Conservation (phyloP, 1,139 yeast genomes). For the Candida sanyaensis region DNA sequence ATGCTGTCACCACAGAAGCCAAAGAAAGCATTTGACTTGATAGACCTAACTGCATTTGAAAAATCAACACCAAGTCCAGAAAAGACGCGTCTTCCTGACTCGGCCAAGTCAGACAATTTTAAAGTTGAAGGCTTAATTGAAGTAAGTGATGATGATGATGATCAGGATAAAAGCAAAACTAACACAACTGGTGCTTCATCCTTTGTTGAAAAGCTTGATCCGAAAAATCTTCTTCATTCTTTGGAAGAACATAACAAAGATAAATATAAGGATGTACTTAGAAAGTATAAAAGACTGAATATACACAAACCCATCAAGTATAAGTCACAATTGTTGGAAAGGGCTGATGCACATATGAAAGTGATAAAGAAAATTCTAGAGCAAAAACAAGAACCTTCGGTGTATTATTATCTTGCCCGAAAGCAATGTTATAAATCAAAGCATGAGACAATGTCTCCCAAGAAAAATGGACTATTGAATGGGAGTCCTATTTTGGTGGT, state of each 20-base stretch:
- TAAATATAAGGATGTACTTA: constrained; percentile 17
- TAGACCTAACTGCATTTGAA: constrained; percentile 4
- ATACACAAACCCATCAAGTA: constrained; percentile 33
- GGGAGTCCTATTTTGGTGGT: constrained; percentile 56
- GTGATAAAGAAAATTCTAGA: constrained; percentile 44
- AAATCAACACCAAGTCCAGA: constrained; percentile 2
- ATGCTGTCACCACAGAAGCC: not conserved
- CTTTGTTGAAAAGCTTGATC: constrained; percentile 3
- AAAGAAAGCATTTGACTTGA: constrained; percentile 5
- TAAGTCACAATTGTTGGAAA: constrained; percentile 21
- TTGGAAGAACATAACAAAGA: constrained; percentile 16
- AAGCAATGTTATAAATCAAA: constrained; percentile 34
- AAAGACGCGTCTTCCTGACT: not conserved
- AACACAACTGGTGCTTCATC: not conserved
- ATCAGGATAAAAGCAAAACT: constrained; percentile 15
- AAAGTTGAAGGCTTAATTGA: constrained; percentile 12
- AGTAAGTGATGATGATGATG: constrained; percentile 15
- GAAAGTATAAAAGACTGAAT: constrained; percentile 21
- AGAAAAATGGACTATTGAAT: constrained; percentile 50
- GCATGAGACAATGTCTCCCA: constrained; percentile 45
- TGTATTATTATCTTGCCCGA: constrained; percentile 52
- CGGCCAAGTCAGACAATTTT: not conserved
- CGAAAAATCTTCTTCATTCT: constrained; percentile 9
- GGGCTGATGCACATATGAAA: constrained; percentile 29
- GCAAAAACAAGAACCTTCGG: constrained; percentile 42